These are phyloP conservation scores for Kodamaea plutei DNA, from an alignment of 1,139 yeast genomes.

Conservation along the genomic window DNA sequence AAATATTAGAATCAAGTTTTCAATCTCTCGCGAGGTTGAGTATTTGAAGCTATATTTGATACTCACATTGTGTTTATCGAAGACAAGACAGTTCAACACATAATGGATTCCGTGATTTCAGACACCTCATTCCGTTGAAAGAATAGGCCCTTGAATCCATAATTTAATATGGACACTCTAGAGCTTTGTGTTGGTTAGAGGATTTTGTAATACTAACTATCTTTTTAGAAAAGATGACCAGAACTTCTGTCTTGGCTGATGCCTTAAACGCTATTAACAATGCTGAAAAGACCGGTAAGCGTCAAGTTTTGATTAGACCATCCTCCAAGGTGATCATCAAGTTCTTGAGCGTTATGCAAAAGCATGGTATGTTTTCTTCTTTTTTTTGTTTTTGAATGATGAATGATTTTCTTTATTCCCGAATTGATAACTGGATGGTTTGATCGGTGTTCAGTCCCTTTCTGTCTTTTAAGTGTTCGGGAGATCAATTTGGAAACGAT, in stretches of 20 bases:
- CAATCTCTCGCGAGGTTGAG: no score
- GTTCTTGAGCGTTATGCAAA: conserved; percentile 96
- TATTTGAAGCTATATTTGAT: no score
- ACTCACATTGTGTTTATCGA: neutral
- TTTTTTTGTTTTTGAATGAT: conserved; percentile 4
- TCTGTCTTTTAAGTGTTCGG: conserved; percentile 98
- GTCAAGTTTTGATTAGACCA: conserved; percentile 98
- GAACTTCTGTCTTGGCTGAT: conserved; percentile 98
- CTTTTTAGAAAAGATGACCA: conserved; percentile 64
- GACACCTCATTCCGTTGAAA: conserved; percentile 27
- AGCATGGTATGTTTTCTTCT: conserved; percentile 52
- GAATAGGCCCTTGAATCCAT: conserved; percentile 34
- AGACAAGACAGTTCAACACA: conserved; percentile 15
- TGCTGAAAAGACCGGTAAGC: conserved; percentile 99
- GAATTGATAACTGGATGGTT: conserved; percentile 97
- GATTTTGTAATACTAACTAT: conserved; percentile 10
- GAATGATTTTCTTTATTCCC: conserved; percentile 42
- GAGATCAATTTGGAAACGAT: conserved; percentile 67
- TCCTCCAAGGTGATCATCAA: conserved; percentile 97
- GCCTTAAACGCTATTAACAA: conserved; percentile 98
- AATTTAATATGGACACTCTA: conserved; percentile 34
- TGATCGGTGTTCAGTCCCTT: conserved; percentile 85
- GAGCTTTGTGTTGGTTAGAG: conserved; percentile 19
- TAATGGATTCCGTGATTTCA: conserved; percentile 22
- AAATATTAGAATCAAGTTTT: conserved; percentile 10